phyloP scores from a whole-genome alignment of 805 yeast genomes.

The Cyberlindnera japonica region DNA sequence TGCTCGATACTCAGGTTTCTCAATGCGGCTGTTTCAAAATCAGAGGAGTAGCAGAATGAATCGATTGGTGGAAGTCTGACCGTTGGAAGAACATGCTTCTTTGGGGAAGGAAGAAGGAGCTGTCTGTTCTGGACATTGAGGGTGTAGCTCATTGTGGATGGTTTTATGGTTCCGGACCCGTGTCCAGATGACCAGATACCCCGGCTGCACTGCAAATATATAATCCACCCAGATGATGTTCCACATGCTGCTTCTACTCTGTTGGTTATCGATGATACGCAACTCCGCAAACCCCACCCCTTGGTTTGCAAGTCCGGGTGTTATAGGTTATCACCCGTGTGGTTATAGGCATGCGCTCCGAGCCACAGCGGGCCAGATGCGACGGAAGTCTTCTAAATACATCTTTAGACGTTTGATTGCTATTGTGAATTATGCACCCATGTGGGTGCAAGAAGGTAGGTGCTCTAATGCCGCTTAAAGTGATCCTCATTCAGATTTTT shows the following conservation, averaged over 20 bases:
- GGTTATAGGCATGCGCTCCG: not conserved
- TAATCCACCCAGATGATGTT: not conserved
- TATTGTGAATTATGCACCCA: not conserved
- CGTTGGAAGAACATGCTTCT: not conserved
- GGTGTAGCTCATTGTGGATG: conserved; percentile 1
- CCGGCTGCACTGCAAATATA: not conserved
- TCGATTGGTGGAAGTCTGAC: conserved; percentile 6
- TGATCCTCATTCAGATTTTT: not conserved
- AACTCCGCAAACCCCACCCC: not conserved
- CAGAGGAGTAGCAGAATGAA: conserved; percentile 6
- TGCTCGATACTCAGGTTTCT: conserved; percentile 1
- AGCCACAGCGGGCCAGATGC: too few species aligned
- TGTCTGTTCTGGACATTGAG: conserved; percentile 6
- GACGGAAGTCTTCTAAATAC: not conserved
- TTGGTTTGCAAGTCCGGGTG: conserved; percentile 1
- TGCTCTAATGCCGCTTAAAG: not conserved
- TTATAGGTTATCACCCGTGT: not conserved
- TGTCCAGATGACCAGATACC: not conserved
- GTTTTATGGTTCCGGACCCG: not conserved
- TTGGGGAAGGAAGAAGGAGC: conserved; percentile 7
- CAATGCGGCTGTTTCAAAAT: conserved; percentile 4
- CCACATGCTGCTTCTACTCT: not conserved
- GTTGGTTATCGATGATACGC: conserved; percentile 2
- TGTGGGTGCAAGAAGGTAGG: not conserved
- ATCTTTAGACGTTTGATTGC: not conserved